Percentiles rank a stretch among this genome's conserved stretches.
Conservation (phyloP, 345 rosid species). For the Sisymbrium altissimum region DNA sequence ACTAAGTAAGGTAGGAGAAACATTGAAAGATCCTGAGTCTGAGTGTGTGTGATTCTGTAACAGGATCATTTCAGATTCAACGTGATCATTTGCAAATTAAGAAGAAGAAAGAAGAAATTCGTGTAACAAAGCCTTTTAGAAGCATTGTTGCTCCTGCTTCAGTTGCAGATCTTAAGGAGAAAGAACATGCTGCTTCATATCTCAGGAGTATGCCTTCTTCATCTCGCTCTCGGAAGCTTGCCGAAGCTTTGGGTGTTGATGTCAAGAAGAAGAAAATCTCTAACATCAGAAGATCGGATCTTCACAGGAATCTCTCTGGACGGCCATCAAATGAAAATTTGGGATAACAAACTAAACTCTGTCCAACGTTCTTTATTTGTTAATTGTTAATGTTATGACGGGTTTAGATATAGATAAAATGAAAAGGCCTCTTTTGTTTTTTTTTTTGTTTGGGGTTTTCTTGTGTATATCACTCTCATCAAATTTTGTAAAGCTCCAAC, state of each 20-base stretch:
- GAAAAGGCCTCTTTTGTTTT: neutral
- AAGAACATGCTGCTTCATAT: constrained; percentile 44
- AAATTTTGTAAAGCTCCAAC: constrained; percentile 14
- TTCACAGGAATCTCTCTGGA: neutral
- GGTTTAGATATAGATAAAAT: neutral
- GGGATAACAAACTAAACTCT: neutral
- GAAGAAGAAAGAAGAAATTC: constrained; percentile 19
- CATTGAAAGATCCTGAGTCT: neutral
- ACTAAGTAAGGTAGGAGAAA: neutral
- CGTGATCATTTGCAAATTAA: constrained; percentile 35
- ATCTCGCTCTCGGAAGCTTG: constrained; percentile 28
- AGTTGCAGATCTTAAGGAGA: constrained; percentile 7
- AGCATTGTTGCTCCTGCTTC: constrained; percentile 17
- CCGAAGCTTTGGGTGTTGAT: constrained; percentile 31
- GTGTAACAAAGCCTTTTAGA: neutral
- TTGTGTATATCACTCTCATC: constrained; percentile 8
- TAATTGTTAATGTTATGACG: neutral
- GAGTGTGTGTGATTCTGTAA: constrained; percentile 32
- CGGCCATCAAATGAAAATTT: neutral
- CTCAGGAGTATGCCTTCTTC: constrained; percentile 23
- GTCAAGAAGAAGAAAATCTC: neutral
- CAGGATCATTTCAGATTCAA: constrained; percentile 23
- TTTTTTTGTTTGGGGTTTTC: neutral
- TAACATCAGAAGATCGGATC: neutral
- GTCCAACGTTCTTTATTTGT: neutral